These are phyloP conservation scores for Rachicladosporium sp. DNA, from an alignment of 2,329 filamentous ascomycete species.

Conservation along the genomic window DNA sequence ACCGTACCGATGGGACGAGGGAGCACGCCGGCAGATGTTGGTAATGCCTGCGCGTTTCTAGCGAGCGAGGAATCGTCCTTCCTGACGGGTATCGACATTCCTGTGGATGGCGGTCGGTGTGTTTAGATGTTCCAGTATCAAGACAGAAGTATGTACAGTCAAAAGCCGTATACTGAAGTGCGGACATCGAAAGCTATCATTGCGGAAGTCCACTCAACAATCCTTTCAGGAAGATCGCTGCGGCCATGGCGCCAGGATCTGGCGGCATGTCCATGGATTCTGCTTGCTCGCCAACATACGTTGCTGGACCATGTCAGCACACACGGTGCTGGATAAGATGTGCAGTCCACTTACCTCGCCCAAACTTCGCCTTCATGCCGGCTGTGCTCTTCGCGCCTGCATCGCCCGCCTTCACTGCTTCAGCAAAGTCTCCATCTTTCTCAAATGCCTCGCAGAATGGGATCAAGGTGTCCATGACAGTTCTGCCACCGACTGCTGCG, in stretches of 20 bases:
- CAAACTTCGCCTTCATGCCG: conserved; percentile 26
- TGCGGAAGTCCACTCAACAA: too few species aligned
- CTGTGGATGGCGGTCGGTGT: conserved; percentile 46
- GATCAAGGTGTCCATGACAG: conserved; percentile 27
- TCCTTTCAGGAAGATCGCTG: conserved; percentile 22
- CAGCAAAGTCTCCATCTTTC: conserved; percentile 9
- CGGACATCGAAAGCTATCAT: too few species aligned
- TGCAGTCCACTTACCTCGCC: conserved; percentile 16
- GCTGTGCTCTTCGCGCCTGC: conserved; percentile 22
- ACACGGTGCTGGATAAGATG: too few species aligned
- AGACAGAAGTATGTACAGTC: too few species aligned
- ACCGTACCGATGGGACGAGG: conserved; percentile 44
- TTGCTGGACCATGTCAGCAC: conserved; percentile 11
- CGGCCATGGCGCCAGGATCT: conserved; percentile 27
- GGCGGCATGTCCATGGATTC: conserved; percentile 18
- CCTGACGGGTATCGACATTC: conserved; percentile 59
- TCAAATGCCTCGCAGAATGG: conserved; percentile 26
- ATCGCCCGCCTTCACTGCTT: conserved; percentile 21
- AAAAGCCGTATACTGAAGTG: too few species aligned
- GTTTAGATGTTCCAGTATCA: conserved; percentile 17
- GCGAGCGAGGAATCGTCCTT: conserved; percentile 61
- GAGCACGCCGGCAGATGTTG: conserved; percentile 52
- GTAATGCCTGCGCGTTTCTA: conserved; percentile 57
- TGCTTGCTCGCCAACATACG: conserved; percentile 24
- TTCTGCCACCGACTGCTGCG: conserved; percentile 23